Evolutionary conservation across 768 basidiomycete genomes (phyloP).

Genomic region (Clitopilus hobsonii): DNA sequence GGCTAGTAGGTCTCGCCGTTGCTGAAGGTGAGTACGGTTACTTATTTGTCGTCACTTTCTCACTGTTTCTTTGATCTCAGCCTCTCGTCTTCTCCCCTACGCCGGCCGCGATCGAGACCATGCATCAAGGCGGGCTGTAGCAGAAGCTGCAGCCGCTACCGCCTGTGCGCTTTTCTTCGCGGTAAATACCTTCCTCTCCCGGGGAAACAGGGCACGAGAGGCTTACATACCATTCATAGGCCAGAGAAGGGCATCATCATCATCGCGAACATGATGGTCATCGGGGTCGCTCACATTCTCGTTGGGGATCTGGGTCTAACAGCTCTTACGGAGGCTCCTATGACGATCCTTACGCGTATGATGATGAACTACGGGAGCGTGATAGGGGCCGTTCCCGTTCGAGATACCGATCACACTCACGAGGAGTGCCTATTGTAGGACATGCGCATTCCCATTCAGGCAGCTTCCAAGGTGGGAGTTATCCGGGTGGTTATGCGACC

Average conservation of each 20-base stretch:
- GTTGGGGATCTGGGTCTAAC: slow-evolving; percentile 10
- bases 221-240: slow-evolving; percentile 17
- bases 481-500: neutral
- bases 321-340: slow-evolving; percentile 19
- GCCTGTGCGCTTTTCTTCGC: slow-evolving; percentile 56
- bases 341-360: slow-evolving; percentile 36
- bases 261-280: slow-evolving; percentile 22
- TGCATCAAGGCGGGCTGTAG: slow-evolving; percentile 44
- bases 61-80: slow-evolving; percentile 24
- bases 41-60: slow-evolving; percentile 2
- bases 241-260: slow-evolving; percentile 18
- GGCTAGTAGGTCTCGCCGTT: slow-evolving; percentile 60
- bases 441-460: neutral
- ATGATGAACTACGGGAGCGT: slow-evolving; percentile 25
- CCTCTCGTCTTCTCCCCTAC: slow-evolving; percentile 51
- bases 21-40: slow-evolving; percentile 52
- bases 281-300: slow-evolving; percentile 28
- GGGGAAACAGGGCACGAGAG: neutral
- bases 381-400: slow-evolving; percentile 27
- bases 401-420: slow-evolving; percentile 16
- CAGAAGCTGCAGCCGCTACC: slow-evolving; percentile 66
- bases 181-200: slow-evolving; percentile 23
- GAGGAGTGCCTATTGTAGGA: slow-evolving; percentile 11
- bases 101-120: slow-evolving; percentile 38
- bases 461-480: neutral